Evolutionary conservation across 2,329 filamentous ascomycete genomes (phyloP).

Genomic region (Zymoseptoria tritici): DNA sequence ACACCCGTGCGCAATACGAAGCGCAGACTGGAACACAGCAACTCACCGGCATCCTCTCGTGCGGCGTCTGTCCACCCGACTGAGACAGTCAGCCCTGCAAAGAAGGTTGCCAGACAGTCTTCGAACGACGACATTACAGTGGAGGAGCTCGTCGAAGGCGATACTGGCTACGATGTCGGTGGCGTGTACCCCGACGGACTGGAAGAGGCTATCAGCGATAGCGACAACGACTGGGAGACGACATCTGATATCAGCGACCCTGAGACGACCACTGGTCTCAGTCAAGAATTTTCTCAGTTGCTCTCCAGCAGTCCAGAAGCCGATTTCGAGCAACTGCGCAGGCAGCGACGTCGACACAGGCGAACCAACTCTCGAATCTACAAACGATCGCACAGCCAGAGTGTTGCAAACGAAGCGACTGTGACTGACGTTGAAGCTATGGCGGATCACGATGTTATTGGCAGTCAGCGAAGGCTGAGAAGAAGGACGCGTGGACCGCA

Average conservation of each 20-base stretch:
- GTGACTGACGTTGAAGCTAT: constrained; percentile 36
- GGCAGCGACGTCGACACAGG: constrained; percentile 35
- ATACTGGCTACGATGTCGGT: constrained; percentile 35
- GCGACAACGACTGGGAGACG: constrained; percentile 23
- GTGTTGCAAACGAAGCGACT: constrained; percentile 38
- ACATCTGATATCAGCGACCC: constrained; percentile 23
- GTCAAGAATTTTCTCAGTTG: constrained; percentile 16
- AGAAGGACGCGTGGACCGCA: constrained; percentile 35
- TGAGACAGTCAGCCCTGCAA: constrained; percentile 29
- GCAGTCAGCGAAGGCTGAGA: constrained; percentile 35
- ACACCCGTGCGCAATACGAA: constrained; percentile 20
- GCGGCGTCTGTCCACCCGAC: constrained; percentile 29
- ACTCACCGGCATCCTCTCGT: constrained; percentile 27
- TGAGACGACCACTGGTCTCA: constrained; percentile 10
- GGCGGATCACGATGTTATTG: constrained; percentile 33
- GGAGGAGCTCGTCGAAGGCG: constrained; percentile 35
- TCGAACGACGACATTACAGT: constrained; percentile 31
- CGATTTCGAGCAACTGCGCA: constrained; percentile 18
- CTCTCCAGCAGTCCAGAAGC: constrained; percentile 16
- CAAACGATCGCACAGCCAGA: constrained; percentile 42
- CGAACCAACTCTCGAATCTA: constrained; percentile 32
- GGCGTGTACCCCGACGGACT: constrained; percentile 37
- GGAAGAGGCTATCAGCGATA: constrained; percentile 19
- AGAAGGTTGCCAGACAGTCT: constrained; percentile 20
- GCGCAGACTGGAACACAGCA: constrained; percentile 19